Conservation (phyloP, 257 asterid species). For the Plantago major region DNA sequence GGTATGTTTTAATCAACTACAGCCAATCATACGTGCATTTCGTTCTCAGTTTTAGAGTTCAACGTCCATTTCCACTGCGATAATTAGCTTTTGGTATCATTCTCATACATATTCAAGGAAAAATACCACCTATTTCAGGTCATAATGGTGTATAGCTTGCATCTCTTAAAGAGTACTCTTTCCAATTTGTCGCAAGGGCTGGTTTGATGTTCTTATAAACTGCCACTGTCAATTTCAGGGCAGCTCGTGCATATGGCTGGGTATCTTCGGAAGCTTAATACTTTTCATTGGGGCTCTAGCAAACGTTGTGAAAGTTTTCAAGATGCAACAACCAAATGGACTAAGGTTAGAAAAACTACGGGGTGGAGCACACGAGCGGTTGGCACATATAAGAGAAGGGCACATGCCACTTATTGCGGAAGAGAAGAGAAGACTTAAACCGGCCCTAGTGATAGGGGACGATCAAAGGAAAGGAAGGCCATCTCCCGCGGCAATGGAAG, state of each 20-base stretch:
- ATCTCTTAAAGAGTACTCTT: too few species aligned
- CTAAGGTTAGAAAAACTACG: slow-evolving; percentile 74
- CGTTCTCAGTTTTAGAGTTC: not conserved
- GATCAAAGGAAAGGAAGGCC: not conserved
- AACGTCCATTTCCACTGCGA: not conserved
- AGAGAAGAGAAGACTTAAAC: slow-evolving; percentile 22
- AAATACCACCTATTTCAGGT: too few species aligned
- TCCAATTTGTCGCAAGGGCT: not conserved
- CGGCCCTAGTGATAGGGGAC: too few species aligned
- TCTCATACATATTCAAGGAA: too few species aligned
- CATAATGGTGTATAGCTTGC: too few species aligned
- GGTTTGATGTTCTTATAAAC: not conserved
- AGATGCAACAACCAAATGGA: slow-evolving; percentile 60
- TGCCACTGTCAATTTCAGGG: slow-evolving; percentile 37
- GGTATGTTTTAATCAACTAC: slow-evolving; percentile 21
- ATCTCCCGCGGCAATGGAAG: slow-evolving; percentile 17
- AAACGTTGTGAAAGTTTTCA: slow-evolving; percentile 74
- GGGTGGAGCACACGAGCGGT: slow-evolving; percentile 71
- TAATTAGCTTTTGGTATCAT: not conserved
- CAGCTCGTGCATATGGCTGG: slow-evolving; percentile 57
- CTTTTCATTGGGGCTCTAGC: slow-evolving; percentile 64
- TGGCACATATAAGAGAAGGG: slow-evolving; percentile 50
- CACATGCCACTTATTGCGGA: slow-evolving; percentile 40
- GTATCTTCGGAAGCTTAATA: slow-evolving; percentile 54
- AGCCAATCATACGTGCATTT: not conserved